These are phyloP conservation scores for Cytospora schulzeri DNA, from an alignment of 2,329 filamentous ascomycete genomes.

Conservation along the genomic window DNA sequence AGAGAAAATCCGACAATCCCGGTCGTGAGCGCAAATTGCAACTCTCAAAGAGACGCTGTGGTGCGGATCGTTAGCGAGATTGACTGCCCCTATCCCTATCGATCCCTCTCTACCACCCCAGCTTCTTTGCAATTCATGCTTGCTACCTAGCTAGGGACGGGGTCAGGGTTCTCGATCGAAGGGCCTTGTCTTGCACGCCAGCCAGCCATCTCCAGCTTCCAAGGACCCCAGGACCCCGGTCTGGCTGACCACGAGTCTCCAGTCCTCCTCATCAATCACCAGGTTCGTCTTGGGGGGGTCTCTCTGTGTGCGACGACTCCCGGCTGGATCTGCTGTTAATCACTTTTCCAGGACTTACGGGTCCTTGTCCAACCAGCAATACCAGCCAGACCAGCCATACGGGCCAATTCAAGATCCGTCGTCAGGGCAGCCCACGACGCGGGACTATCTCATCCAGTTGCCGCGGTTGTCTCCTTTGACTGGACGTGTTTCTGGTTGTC, in stretches of 20 bases:
- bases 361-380: conserved; percentile 14
- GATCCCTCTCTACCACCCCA: conserved; percentile 35
- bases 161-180: conserved; percentile 29
- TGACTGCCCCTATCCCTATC: conserved; percentile 38
- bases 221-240: conserved; percentile 9
- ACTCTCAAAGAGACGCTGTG: conserved; percentile 33
- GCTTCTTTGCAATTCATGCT: conserved; percentile 40
- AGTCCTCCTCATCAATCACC: conserved; percentile 9
- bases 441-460: conserved; percentile 7
- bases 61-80: conserved; percentile 45
- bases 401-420: conserved; percentile 7
- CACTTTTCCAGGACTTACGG: conserved; percentile 19
- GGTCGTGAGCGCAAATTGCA: conserved; percentile 36
- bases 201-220: conserved; percentile 9
- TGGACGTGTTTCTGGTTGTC: conserved; percentile 22
- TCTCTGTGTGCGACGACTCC: conserved; percentile 13
- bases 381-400: conserved; percentile 15
- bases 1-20: conserved; percentile 29
- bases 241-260: conserved; percentile 18
- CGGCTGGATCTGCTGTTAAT: conserved; percentile 18
- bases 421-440: conserved; percentile 20
- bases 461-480: conserved; percentile 15
- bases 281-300: neutral
- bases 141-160: too few species aligned
- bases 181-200: conserved; percentile 4